A percentile compares a stretch with the other conserved stretches of the same genome.
These are phyloP conservation scores for Urtica urens DNA, from an alignment of 306 rosid genomes.

Conservation along the genomic window DNA sequence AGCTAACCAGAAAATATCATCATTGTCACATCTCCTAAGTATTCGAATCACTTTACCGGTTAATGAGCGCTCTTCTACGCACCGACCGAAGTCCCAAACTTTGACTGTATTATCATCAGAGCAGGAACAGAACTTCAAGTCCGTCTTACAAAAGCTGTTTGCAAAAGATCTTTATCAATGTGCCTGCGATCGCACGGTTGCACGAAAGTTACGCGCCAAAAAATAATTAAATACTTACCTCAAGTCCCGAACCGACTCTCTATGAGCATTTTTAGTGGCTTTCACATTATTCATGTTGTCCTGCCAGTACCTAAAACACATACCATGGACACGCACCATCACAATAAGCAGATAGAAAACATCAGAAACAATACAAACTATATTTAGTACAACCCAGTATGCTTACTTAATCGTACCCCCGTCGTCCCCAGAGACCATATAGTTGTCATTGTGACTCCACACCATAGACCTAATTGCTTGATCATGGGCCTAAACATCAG, in stretches of 20 bases:
- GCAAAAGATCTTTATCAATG: slow-evolving; percentile 17
- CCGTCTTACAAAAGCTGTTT: slow-evolving; percentile 94
- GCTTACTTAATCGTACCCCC: slow-evolving; percentile 94
- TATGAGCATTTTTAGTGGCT: slow-evolving; percentile 95
- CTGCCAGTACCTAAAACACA: slow-evolving; percentile 79
- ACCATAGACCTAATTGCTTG: slow-evolving; percentile 98
- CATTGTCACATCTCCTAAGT: slow-evolving; percentile 14
- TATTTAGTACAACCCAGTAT: slow-evolving; percentile 1
- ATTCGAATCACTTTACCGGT: slow-evolving; percentile 83
- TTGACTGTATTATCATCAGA: slow-evolving; percentile 94
- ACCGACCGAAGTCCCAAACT: slow-evolving; percentile 98
- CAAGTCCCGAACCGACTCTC: slow-evolving; percentile 94
- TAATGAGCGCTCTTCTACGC: slow-evolving; percentile 92
- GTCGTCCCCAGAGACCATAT: slow-evolving; percentile 99
- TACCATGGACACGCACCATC: slow-evolving; percentile 9
- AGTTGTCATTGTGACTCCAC: slow-evolving; percentile 99
- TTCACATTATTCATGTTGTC: slow-evolving; percentile 98
- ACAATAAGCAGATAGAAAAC: slow-evolving; percentile 4
- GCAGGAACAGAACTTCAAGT: slow-evolving; percentile 95
- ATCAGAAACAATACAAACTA: not conserved
- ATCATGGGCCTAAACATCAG: slow-evolving; percentile 72
- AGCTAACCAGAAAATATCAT: slow-evolving; percentile 9
- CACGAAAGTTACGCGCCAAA: slow-evolving; percentile 4
- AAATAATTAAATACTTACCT: slow-evolving; percentile 35
- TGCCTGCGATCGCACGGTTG: too few relatives aligned